A percentile compares a stretch with the other conserved stretches of the same genome.
Conservation (phyloP, 257 asterid species). For the Prunella vulgaris region DNA sequence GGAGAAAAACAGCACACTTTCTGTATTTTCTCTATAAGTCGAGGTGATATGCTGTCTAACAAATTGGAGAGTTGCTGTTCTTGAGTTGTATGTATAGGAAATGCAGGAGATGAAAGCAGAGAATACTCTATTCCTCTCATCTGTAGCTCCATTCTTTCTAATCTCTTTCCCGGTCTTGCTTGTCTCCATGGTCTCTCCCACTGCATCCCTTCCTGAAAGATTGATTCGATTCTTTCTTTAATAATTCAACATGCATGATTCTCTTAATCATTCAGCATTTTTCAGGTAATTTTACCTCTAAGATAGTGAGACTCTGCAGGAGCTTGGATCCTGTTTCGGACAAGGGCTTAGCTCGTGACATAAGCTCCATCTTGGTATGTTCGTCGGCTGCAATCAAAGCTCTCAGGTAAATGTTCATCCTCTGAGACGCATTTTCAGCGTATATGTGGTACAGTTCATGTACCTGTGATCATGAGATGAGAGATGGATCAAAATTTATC, state of each 20-base stretch:
- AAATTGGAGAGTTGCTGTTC: conserved; percentile 26
- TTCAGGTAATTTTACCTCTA: conserved; percentile 38
- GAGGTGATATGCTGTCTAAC: conserved; percentile 19
- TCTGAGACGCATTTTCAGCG: conserved; percentile 47
- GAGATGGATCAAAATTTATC: not conserved
- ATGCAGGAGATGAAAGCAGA: conserved; percentile 26
- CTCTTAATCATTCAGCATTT: not conserved
- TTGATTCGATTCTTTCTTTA: not conserved
- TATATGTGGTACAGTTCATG: conserved; percentile 33
- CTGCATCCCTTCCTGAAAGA: conserved; percentile 45
- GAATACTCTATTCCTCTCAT: conserved; percentile 61
- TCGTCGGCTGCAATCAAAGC: conserved; percentile 30
- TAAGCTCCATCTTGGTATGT: conserved; percentile 28
- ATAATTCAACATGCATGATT: not conserved
- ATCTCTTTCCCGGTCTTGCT: conserved; percentile 26
- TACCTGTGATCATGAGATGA: conserved; percentile 27
- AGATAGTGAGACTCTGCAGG: conserved; percentile 36
- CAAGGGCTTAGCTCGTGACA: conserved; percentile 47
- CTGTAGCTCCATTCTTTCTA: conserved; percentile 40
- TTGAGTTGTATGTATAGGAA: conserved; percentile 21
- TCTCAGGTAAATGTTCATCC: conserved; percentile 45
- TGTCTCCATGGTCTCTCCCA: conserved; percentile 63
- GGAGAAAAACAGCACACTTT: conserved; percentile 32
- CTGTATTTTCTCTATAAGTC: conserved; percentile 34
- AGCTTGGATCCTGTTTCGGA: conserved; percentile 56